A percentile compares a stretch with the other conserved stretches of the same genome.
phyloP scores from a whole-genome alignment of 2,329 filamentous ascomycete species.

The Apiospora arundinis region DNA sequence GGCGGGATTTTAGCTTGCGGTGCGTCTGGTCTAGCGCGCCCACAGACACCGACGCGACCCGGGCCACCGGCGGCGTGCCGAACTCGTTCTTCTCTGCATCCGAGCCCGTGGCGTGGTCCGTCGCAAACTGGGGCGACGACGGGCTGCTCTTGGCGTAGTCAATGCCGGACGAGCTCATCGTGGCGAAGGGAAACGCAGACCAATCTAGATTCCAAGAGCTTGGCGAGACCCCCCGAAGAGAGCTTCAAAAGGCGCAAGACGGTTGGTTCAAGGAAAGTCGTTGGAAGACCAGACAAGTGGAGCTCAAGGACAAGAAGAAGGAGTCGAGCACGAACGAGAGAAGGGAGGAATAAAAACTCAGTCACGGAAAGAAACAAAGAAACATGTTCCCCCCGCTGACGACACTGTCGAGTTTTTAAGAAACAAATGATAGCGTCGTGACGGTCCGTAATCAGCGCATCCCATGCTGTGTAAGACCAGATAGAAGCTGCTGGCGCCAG shows the following conservation, averaged over 20 bases:
- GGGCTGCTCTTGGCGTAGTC: conserved; percentile 24
- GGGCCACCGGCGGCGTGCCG: conserved; percentile 24
- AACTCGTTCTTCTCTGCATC: conserved; percentile 31
- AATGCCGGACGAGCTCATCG: conserved; percentile 32
- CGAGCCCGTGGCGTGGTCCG: conserved; percentile 12
- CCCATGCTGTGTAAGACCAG: not conserved
- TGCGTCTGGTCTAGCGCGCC: conserved; percentile 51
- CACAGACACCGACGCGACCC: conserved; percentile 25
- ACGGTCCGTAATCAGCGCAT: not conserved
- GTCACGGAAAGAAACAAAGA: not conserved
- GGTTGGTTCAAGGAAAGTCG: not conserved
- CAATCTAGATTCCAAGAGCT: not conserved
- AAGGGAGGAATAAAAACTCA: not conserved
- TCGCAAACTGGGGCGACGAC: conserved; percentile 24
- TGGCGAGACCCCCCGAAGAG: not conserved
- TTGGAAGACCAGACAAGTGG: not conserved
- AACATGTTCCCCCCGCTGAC: conserved; percentile 12
- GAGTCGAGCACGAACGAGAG: not conserved
- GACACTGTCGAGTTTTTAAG: conserved; percentile 7
- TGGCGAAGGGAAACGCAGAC: conserved; percentile 9
- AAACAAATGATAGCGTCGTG: not conserved
- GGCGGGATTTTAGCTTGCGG: conserved; percentile 59
- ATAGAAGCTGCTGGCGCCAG: not conserved
- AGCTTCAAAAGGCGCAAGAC: not conserved
- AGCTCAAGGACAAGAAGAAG: not conserved